A percentile compares a stretch with the other conserved stretches of the same genome.
phyloP scores from a whole-genome alignment of 2,329 filamentous ascomycete species.

The Trichoderma hamatum region DNA sequence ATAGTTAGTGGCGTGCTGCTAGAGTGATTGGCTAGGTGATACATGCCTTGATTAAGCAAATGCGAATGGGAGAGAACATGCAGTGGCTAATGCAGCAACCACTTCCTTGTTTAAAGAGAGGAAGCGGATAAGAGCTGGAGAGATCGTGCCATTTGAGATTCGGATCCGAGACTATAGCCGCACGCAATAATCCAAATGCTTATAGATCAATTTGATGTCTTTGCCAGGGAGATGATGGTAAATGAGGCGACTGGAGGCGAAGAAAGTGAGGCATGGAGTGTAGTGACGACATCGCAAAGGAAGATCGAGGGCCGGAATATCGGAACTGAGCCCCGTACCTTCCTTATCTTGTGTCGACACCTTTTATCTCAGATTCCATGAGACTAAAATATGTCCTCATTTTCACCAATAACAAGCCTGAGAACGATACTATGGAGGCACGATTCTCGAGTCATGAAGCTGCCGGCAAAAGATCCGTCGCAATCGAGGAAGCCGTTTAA shows the following conservation, averaged over 20 bases:
- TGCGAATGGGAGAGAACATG: not conserved
- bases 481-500: conserved; percentile 26
- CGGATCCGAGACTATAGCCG: not conserved
- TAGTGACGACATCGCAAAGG: not conserved
- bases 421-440: not conserved
- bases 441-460: not conserved
- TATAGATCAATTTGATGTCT: not conserved
- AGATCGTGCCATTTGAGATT: not conserved
- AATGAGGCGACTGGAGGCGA: not conserved
- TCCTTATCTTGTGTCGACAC: not conserved
- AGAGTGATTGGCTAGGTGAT: not conserved
- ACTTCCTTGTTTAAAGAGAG: not conserved
- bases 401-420: not conserved
- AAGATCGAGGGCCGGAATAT: not conserved
- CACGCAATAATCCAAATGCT: not conserved
- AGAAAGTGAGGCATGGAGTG: not conserved
- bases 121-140: not conserved
- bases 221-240: not conserved
- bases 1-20: not conserved
- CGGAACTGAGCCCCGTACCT: conserved; percentile 1
- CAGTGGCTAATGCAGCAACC: not conserved
- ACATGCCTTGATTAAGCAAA: not conserved
- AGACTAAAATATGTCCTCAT: not conserved
- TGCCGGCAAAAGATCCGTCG: conserved; percentile 10
- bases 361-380: not conserved